Percentiles rank a stretch among this genome's conserved stretches.
Conservation (phyloP, 495 filamentous ascomycete genomes). For the Niebla homalea region DNA sequence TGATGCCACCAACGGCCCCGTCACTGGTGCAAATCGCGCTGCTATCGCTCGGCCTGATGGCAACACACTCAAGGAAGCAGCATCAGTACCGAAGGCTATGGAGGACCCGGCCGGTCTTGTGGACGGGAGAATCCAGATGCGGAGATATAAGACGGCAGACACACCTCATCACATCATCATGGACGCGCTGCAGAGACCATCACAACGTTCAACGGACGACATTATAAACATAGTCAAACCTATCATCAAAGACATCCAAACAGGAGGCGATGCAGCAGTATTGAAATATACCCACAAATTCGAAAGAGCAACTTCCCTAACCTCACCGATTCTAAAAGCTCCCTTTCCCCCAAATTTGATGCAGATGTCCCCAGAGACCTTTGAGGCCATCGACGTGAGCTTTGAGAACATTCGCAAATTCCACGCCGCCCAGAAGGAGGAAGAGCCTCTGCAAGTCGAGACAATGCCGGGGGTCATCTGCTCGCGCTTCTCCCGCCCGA, state of each 20-base stretch:
- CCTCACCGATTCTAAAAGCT: conserved; percentile 72
- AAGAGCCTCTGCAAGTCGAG: conserved; percentile 67
- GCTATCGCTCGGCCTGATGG: conserved; percentile 9
- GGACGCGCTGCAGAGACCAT: conserved; percentile 68
- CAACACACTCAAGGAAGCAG: conserved; percentile 28
- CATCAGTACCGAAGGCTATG: conserved; percentile 27
- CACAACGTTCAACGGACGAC: conserved; percentile 78
- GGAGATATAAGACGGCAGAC: conserved; percentile 52
- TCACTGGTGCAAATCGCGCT: conserved; percentile 3
- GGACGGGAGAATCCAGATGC: conserved; percentile 66
- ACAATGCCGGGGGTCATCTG: conserved; percentile 96
- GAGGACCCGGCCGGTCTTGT: conserved; percentile 33
- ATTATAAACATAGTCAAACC: conserved; percentile 83
- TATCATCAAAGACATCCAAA: conserved; percentile 74
- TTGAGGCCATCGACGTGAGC: conserved; percentile 80
- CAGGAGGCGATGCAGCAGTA: conserved; percentile 71
- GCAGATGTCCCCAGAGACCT: conserved; percentile 68
- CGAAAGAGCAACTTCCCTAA: conserved; percentile 83
- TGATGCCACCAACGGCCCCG: conserved; percentile 10
- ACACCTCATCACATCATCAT: conserved; percentile 47
- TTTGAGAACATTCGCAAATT: conserved; percentile 91
- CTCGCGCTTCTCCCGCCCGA: conserved; percentile 82
- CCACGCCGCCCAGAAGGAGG: conserved; percentile 77
- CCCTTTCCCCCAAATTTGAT: conserved; percentile 77
- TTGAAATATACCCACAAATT: conserved; percentile 93